These are phyloP conservation scores for Cutaneotrichosporon mucoides DNA, from an alignment of 1,284 basidiomycete genomes.

Conservation along the genomic window DNA sequence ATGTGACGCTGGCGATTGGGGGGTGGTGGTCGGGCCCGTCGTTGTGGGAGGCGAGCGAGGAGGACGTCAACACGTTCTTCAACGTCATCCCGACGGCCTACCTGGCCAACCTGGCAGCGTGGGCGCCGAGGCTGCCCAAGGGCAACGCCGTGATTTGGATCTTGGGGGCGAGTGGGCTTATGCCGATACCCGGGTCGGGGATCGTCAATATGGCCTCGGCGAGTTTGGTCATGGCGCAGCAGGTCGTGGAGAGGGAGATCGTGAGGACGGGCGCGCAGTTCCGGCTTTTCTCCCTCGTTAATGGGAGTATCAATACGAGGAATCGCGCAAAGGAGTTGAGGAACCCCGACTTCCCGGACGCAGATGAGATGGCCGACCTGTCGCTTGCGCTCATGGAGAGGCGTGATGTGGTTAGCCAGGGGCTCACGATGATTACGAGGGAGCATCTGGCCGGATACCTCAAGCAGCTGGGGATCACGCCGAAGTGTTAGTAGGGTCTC, in stretches of 20 bases:
- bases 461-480: neutral
- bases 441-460: neutral
- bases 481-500: too few species aligned
- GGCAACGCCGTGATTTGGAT: neutral
- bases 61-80: neutral
- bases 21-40: neutral
- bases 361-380: neutral
- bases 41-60: neutral
- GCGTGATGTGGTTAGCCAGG: neutral
- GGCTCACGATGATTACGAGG: neutral
- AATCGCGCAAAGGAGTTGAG: neutral
- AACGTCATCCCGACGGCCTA: neutral
- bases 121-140: neutral
- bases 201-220: neutral
- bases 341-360: neutral
- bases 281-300: constrained; percentile 1
- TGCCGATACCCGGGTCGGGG: neutral
- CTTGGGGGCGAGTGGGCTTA: neutral
- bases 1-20: neutral
- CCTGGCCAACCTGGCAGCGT: neutral
- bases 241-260: neutral
- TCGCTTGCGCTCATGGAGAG: neutral
- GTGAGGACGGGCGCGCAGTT: neutral
- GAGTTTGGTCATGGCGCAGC: neutral
- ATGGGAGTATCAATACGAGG: neutral